These are phyloP conservation scores for Pleurotus salmoneostramineus DNA, from an alignment of 768 basidiomycete genomes.

Conservation along the genomic window DNA sequence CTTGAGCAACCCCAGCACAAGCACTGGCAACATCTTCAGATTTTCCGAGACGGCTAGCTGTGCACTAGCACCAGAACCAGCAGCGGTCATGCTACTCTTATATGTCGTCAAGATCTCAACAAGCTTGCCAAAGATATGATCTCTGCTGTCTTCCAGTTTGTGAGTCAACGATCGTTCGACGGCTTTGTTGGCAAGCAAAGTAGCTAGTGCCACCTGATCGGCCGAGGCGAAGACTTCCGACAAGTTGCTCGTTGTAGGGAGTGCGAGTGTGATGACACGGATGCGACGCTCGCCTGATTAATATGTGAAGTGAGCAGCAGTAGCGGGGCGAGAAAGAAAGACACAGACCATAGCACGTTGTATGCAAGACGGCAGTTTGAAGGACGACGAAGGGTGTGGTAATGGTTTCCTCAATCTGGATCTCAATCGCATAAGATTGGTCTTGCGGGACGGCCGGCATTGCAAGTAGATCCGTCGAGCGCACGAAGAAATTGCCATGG, in stretches of 20 bases:
- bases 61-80: slow-evolving; percentile 90
- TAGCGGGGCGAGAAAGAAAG: background rate
- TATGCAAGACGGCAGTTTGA: slow-evolving; percentile 93
- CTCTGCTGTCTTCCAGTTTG: slow-evolving; percentile 87
- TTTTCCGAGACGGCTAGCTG: slow-evolving; percentile 92
- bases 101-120: slow-evolving; percentile 84
- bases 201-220: slow-evolving; percentile 83
- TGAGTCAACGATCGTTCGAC: slow-evolving; percentile 84
- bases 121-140: slow-evolving; percentile 78
- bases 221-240: slow-evolving; percentile 89
- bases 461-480: slow-evolving; percentile 93
- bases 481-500: slow-evolving; percentile 98
- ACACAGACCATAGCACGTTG: slow-evolving; percentile 77
- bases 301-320: background rate
- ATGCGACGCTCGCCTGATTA: slow-evolving; percentile 75
- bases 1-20: slow-evolving; percentile 89
- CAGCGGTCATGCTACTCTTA: slow-evolving; percentile 95
- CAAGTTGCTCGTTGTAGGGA: slow-evolving; percentile 84
- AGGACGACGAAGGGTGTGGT: slow-evolving; percentile 89
- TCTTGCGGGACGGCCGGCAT: slow-evolving; percentile 97
- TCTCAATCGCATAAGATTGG: slow-evolving; percentile 93
- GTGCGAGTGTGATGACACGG: slow-evolving; percentile 82
- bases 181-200: slow-evolving; percentile 86
- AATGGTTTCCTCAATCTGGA: slow-evolving; percentile 93
- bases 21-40: slow-evolving; percentile 88